Conservation (phyloP, 495 filamentous ascomycete species). For the Podospora appendiculata region DNA sequence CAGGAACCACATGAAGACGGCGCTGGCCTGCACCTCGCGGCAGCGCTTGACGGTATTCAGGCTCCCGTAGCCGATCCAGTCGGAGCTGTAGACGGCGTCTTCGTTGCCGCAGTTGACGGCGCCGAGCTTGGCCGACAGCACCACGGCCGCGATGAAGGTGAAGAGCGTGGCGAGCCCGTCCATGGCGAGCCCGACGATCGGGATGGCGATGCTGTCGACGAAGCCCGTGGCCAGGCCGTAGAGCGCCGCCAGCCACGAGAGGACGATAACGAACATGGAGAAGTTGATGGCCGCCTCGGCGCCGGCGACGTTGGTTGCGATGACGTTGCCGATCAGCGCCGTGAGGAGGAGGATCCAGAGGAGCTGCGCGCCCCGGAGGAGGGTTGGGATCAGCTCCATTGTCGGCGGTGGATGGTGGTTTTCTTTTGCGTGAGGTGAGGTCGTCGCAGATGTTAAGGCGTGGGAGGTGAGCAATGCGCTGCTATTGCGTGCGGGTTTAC, state of each 20-base stretch:
- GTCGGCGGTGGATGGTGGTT: neutral
- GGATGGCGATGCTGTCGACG: constrained; percentile 24
- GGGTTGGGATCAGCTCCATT: constrained; percentile 30
- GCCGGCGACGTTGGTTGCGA: constrained; percentile 32
- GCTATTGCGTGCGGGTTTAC: too few relatives aligned
- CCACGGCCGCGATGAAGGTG: constrained; percentile 36
- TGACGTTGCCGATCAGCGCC: constrained; percentile 43
- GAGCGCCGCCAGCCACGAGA: constrained; percentile 33
- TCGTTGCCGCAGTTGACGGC: constrained; percentile 33
- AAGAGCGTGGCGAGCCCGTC: constrained; percentile 35
- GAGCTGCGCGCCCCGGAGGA: constrained; percentile 34
- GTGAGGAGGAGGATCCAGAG: constrained; percentile 37
- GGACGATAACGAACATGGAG: constrained; percentile 40
- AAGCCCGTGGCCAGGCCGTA: constrained; percentile 28
- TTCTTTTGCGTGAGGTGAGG: neutral
- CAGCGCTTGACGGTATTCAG: constrained; percentile 35
- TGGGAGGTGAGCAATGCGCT: too few relatives aligned
- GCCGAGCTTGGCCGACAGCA: constrained; percentile 39
- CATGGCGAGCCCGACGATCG: constrained; percentile 25
- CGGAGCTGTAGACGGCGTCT: constrained; percentile 1
- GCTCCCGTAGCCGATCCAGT: constrained; percentile 43
- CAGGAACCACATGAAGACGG: constrained; percentile 43
- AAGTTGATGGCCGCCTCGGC: constrained; percentile 40
- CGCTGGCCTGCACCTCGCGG: constrained; percentile 41
- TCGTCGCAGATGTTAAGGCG: too few relatives aligned